A percentile compares a stretch with the other conserved stretches of the same genome.
These are phyloP conservation scores for Microstegium vimineum DNA, from an alignment of 176 grass and related monocot species.

Conservation along the genomic window DNA sequence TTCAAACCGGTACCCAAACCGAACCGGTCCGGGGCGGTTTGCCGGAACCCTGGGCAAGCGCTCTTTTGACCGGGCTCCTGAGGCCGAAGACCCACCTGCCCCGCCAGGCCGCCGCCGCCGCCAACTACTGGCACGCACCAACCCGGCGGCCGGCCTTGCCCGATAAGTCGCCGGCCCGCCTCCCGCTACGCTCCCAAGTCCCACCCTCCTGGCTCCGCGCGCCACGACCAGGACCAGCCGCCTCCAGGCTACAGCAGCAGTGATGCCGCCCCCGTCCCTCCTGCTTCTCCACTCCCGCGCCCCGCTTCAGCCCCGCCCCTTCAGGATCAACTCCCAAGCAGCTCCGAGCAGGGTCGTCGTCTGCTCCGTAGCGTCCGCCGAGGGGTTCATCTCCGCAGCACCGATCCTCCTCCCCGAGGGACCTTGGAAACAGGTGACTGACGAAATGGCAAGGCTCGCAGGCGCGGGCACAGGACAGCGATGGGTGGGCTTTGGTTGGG, in stretches of 20 bases:
- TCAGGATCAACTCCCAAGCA: constrained; percentile 6
- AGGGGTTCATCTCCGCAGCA: constrained; percentile 56
- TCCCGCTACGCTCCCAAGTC: neutral
- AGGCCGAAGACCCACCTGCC: neutral
- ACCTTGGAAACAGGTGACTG: constrained; percentile 75
- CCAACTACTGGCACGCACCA: neutral
- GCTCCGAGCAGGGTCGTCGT: constrained; percentile 31
- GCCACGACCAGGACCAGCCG: constrained; percentile 14
- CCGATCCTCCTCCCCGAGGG: constrained; percentile 90
- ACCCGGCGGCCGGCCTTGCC: neutral
- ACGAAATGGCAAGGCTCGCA: neutral
- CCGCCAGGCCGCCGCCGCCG: neutral
- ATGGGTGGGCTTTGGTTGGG: constrained; percentile 5
- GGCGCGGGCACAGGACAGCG: neutral
- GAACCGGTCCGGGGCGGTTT: too few species aligned
- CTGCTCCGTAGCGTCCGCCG: constrained; percentile 31
- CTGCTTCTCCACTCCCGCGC: constrained; percentile 33
- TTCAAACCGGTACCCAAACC: too few species aligned
- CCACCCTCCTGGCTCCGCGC: neutral
- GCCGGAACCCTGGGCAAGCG: too few species aligned
- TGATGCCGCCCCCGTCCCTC: constrained; percentile 40
- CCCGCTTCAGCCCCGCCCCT: constrained; percentile 15
- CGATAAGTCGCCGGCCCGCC: neutral
- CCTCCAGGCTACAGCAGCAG: neutral
- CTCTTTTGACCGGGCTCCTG: neutral